These are phyloP conservation scores for Ophiostoma piceae DNA, from an alignment of 2,329 filamentous ascomycete genomes.

Conservation along the genomic window DNA sequence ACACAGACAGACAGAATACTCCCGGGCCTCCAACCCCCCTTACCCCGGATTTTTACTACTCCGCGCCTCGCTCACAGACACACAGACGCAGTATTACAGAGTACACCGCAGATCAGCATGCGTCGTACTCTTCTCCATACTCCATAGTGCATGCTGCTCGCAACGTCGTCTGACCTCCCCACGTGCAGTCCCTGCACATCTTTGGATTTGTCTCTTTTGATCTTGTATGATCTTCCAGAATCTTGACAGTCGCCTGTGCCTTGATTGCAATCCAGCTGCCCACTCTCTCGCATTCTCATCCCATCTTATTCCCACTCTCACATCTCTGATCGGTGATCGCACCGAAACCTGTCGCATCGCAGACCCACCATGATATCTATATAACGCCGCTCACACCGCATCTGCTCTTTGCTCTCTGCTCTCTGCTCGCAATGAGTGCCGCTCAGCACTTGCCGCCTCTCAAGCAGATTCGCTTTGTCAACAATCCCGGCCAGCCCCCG, in stretches of 20 bases:
- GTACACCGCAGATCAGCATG: constrained; percentile 12
- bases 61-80: constrained; percentile 12
- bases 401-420: constrained; percentile 7
- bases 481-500: constrained; percentile 74
- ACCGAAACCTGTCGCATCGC: not conserved
- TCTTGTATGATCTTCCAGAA: too few species aligned
- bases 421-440: constrained; percentile 41
- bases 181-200: not conserved
- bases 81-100: too few species aligned
- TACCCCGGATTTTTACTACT: constrained; percentile 22
- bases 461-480: constrained; percentile 71
- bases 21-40: not conserved
- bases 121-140: not conserved
- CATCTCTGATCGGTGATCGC: not conserved
- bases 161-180: not conserved
- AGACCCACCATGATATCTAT: constrained; percentile 35
- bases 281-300: not conserved
- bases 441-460: constrained; percentile 43
- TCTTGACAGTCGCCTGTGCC: not conserved
- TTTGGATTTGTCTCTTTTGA: too few species aligned
- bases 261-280: not conserved
- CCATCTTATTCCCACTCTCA: not conserved
- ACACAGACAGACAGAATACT: too few species aligned
- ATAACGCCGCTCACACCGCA: constrained; percentile 25
- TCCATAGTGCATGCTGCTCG: not conserved